Conservation (phyloP, 805 yeast genomes). For the Nakazawaea sp. region DNA sequence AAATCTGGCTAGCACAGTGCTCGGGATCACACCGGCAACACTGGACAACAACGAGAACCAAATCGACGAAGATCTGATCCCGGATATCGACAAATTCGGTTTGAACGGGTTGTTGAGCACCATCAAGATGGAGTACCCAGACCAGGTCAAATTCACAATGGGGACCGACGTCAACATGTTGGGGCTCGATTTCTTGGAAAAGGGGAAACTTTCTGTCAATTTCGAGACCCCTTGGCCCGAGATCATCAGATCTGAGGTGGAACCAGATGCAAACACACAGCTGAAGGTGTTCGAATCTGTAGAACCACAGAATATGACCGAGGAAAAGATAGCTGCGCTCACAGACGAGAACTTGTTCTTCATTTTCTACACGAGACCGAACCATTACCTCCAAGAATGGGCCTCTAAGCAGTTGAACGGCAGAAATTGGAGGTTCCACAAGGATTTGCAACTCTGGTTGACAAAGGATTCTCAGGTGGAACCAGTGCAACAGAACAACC, state of each 20-base stretch:
- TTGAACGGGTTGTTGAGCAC: slow-evolving; percentile 56
- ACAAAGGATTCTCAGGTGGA: slow-evolving; percentile 90
- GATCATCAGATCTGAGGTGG: slow-evolving; percentile 83
- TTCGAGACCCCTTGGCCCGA: slow-evolving; percentile 96
- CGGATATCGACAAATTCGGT: slow-evolving; percentile 59
- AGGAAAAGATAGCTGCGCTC: slow-evolving; percentile 32
- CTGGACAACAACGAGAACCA: slow-evolving; percentile 2
- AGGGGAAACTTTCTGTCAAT: slow-evolving; percentile 44
- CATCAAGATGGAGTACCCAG: slow-evolving; percentile 55
- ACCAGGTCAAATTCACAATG: slow-evolving; percentile 58
- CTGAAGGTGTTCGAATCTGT: slow-evolving; percentile 49
- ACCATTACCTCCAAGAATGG: slow-evolving; percentile 87
- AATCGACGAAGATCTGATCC: slow-evolving; percentile 16
- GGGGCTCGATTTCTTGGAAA: slow-evolving; percentile 50
- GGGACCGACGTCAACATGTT: slow-evolving; percentile 68
- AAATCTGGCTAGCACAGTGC: not conserved
- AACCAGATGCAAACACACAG: slow-evolving; percentile 52
- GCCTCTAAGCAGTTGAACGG: slow-evolving; percentile 87
- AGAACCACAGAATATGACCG: slow-evolving; percentile 25
- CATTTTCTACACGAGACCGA: slow-evolving; percentile 88
- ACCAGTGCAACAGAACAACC: slow-evolving; percentile 75
- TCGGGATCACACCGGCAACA: slow-evolving; percentile 11
- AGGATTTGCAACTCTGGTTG: slow-evolving; percentile 92
- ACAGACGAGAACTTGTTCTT: slow-evolving; percentile 91
- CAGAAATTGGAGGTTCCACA: slow-evolving; percentile 96